Evolutionary conservation across 1,284 basidiomycete genomes (phyloP), one percentile per base, ranked within the genome.

Genomic region (Sanghuangporus sanghuang): DNA sequence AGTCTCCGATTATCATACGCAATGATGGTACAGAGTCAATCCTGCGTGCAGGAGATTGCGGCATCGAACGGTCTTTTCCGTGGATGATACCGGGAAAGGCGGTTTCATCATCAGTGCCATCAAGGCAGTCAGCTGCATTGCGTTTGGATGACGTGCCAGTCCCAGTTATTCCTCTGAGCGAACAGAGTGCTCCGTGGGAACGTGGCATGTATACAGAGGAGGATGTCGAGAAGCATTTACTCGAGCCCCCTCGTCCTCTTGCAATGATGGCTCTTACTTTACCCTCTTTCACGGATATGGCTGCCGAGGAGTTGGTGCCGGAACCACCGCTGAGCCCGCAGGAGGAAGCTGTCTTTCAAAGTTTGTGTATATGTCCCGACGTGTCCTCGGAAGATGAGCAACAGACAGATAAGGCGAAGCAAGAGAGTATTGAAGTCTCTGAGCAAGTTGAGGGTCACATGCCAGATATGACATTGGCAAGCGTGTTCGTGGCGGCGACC

Each of bases 341-440:
- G 14, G 87, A 90, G 68, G 82, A 86, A 70, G 85, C 86, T 70
- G 83, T 90, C 58, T 89, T 90, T 74, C 82, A 77, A 49, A 78
- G 79, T 57, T 72, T 89, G 32, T 89, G 85, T 68, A 75, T 80
- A 36, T 79, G 79, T 62, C 77, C 63, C 16, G 63, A 64, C 11
- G 58, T 46, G 46, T 57, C 21, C 39, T 23, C 16, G 66, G 52
- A 55, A 21, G 40, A 40, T 27, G 40, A 63, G n/a, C 7, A 7
- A n/a, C 44, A 46, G 21, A n/a, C 44, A 7, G 21, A 48, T 46
- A 23, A 40, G 18, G 32, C 18, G 27, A 49, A 32, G 27, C 27
- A 57, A 40, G 50, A 44, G 11, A 44, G 35, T 18, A 23, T 42
- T 18, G 35, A 11, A 12, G 35, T 39, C n/a, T 21, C 16, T 16